Percentiles rank a stretch among this genome's conserved stretches.
Evolutionary conservation across 805 yeast genomes (phyloP).

Genomic region (Candida krabiensis): DNA sequence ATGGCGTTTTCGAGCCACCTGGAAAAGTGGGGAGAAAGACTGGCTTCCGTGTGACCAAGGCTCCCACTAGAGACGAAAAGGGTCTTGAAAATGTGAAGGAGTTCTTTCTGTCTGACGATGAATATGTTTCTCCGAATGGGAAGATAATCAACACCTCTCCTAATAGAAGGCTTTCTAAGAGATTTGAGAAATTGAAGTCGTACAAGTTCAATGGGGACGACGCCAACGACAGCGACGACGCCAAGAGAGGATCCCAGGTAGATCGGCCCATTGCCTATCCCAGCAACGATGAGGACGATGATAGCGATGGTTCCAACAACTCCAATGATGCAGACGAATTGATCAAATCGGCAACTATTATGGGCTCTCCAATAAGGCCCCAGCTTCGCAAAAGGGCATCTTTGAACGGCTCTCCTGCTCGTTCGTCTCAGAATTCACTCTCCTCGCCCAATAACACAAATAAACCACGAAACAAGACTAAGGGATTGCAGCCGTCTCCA

Average conservation of each 20-base stretch:
- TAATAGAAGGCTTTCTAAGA: constrained; percentile 16
- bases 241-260: constrained; percentile 1
- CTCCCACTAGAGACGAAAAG: constrained; percentile 52
- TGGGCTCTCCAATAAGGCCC: constrained; percentile 32
- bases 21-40: constrained; percentile 69
- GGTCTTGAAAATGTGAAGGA: constrained; percentile 72
- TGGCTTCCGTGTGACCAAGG: constrained; percentile 41
- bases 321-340: constrained; percentile 30
- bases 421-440: constrained; percentile 4
- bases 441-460: constrained; percentile 1
- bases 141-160: constrained; percentile 14
- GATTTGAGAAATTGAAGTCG: constrained; percentile 17
- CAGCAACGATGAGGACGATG: constrained; percentile 11
- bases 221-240: not conserved
- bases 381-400: constrained; percentile 16
- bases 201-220: constrained; percentile 8
- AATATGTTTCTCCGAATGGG: constrained; percentile 30
- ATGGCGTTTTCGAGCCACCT: constrained; percentile 43
- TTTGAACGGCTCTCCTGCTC: constrained; percentile 19
- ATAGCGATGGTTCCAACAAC: constrained; percentile 17
- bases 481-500: constrained; percentile 22
- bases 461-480: constrained; percentile 1
- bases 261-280: constrained; percentile 8
- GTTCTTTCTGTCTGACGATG: constrained; percentile 55
- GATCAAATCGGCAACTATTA: constrained; percentile 28